Percentiles rank a stretch among this genome's conserved stretches.
Conservation (phyloP, 2,329 filamentous ascomycete species). For the Colletotrichum coccodes region DNA sequence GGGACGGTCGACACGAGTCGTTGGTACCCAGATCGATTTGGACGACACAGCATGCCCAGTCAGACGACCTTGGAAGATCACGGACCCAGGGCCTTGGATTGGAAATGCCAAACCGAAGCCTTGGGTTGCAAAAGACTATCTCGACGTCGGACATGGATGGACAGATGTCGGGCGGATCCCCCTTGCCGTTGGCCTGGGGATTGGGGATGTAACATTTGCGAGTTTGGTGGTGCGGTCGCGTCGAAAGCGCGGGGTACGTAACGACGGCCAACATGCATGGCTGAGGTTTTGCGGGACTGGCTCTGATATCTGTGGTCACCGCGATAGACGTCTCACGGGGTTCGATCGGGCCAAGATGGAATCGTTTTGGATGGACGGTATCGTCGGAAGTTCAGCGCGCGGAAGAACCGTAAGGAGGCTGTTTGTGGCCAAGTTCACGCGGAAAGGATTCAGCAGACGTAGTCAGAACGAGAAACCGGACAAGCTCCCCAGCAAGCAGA, state of each 20-base stretch:
- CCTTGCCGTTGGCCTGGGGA: background rate
- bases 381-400: background rate
- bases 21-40: too few relatives aligned
- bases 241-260: background rate
- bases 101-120: background rate
- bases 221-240: background rate
- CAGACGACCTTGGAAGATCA: background rate
- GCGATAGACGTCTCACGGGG: background rate
- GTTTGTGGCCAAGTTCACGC: too few relatives aligned
- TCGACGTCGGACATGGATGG: background rate
- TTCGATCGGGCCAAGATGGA: background rate
- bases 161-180: background rate
- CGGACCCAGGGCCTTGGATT: background rate
- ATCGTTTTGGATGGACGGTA: too few relatives aligned
- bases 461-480: background rate
- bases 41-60: too few relatives aligned
- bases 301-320: background rate
- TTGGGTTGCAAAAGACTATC: background rate
- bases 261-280: too few relatives aligned
- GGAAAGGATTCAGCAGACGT: background rate
- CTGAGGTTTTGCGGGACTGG: background rate
- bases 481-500: background rate
- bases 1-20: too few relatives aligned
- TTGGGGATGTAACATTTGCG: constrained; percentile 2
- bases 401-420: too few relatives aligned